A percentile compares a stretch with the other conserved stretches of the same genome.
These are phyloP conservation scores for Hyphopichia fennica DNA, from an alignment of 1,139 yeast genomes.

Conservation along the genomic window DNA sequence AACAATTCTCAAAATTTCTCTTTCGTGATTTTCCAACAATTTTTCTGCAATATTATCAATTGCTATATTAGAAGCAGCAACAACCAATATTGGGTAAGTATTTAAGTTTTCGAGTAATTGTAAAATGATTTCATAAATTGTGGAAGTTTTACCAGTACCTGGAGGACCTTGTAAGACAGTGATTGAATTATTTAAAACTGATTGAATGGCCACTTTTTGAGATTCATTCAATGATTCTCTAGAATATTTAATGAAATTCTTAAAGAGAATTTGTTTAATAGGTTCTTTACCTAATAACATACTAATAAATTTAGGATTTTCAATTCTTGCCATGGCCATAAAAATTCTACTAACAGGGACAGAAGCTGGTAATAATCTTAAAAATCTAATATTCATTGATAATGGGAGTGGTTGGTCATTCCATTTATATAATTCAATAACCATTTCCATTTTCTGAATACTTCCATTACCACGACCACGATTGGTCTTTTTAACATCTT, in stretches of 20 bases:
- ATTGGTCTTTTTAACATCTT: constrained; percentile 29
- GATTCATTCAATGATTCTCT: constrained; percentile 57
- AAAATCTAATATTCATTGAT: constrained; percentile 31
- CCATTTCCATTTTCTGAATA: constrained; percentile 35
- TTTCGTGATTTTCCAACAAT: constrained; percentile 48
- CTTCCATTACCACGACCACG: constrained; percentile 17
- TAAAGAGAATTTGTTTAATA: constrained; percentile 57
- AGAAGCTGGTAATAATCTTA: constrained; percentile 61
- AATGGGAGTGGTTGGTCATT: constrained; percentile 52
- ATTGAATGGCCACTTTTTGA: constrained; percentile 66
- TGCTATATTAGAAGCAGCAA: constrained; percentile 76
- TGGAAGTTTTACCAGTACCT: constrained; percentile 68
- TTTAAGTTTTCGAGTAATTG: constrained; percentile 57
- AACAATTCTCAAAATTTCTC: constrained; percentile 58
- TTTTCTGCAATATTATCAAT: constrained; percentile 78
- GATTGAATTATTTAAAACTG: constrained; percentile 63
- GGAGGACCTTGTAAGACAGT: constrained; percentile 72
- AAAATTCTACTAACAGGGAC: constrained; percentile 62
- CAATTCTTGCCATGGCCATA: constrained; percentile 61
- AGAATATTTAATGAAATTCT: constrained; percentile 51
- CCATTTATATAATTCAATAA: constrained; percentile 60
- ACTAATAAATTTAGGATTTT: constrained; percentile 56
- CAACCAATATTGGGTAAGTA: constrained; percentile 66
- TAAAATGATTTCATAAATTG: constrained; percentile 63
- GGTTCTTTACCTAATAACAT: constrained; percentile 63